Conservation (phyloP, 2,329 filamentous ascomycete species). For the Cercospora nicotianae region DNA sequence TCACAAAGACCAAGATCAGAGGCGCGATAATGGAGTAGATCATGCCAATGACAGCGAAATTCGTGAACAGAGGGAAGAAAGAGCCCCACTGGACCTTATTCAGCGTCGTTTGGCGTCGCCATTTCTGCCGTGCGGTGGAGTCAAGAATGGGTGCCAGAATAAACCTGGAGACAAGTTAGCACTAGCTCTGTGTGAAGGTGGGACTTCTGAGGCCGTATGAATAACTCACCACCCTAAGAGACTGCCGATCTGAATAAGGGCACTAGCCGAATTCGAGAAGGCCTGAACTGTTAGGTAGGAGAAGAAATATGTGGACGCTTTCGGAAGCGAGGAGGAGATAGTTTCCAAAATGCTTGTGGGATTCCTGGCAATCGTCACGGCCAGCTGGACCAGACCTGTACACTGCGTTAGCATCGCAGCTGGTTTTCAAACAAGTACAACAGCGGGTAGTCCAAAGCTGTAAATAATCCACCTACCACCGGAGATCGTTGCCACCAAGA, state of each 20-base stretch:
- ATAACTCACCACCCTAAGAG: slow-evolving; percentile 65
- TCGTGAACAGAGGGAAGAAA: slow-evolving; percentile 95
- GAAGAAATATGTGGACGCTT: slow-evolving; percentile 94
- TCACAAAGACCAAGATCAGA: slow-evolving; percentile 86
- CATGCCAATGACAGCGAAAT: slow-evolving; percentile 84
- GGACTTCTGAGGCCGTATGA: neutral
- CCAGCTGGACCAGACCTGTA: slow-evolving; percentile 6
- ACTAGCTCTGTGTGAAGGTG: neutral
- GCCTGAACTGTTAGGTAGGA: slow-evolving; percentile 97
- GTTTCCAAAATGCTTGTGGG: slow-evolving; percentile 68
- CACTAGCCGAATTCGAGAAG: slow-evolving; percentile 84
- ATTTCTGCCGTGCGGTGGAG: slow-evolving; percentile 79
- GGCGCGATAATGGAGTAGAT: slow-evolving; percentile 89
- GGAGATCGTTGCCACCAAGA: slow-evolving; percentile 86
- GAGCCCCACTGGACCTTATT: slow-evolving; percentile 82
- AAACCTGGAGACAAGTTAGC: slow-evolving; percentile 48
- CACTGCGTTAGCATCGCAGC: neutral
- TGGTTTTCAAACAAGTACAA: neutral
- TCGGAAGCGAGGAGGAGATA: slow-evolving; percentile 77
- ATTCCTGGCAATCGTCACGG: slow-evolving; percentile 61
- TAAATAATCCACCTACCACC: slow-evolving; percentile 66
- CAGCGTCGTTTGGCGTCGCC: slow-evolving; percentile 76
- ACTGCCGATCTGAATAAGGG: slow-evolving; percentile 77
- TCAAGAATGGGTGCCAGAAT: slow-evolving; percentile 78
- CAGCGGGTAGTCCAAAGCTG: neutral